Evolutionary conservation across 345 rosid genomes (phyloP).

Genomic region (Alliaria petiolata): DNA sequence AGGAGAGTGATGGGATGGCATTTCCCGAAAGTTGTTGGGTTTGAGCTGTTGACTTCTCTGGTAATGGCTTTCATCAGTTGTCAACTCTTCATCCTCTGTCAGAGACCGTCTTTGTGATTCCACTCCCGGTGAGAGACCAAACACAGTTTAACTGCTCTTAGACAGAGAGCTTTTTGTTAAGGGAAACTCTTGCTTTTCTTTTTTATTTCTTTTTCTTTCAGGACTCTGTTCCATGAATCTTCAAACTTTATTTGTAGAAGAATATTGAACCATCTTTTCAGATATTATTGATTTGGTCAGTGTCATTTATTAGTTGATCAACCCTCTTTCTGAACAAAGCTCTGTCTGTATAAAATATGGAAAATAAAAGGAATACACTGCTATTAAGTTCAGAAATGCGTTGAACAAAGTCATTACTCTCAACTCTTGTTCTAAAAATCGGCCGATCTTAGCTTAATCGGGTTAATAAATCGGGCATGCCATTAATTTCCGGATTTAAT

Average conservation of each 20-base stretch:
- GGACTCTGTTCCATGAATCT: neutral
- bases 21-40: slow-evolving; percentile 83
- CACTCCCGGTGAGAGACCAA: slow-evolving; percentile 13
- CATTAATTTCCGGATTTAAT: too few species aligned
- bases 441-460: too few species aligned
- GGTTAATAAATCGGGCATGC: too few species aligned
- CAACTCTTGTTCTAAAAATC: too few species aligned
- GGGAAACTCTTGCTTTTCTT: neutral
- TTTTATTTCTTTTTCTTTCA: neutral
- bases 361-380: neutral
- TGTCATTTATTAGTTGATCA: too few species aligned
- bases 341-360: neutral
- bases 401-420: neutral
- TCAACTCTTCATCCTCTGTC: slow-evolving; percentile 86
- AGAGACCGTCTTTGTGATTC: slow-evolving; percentile 67
- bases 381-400: neutral
- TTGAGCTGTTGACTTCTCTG: slow-evolving; percentile 77
- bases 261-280: neutral
- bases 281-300: neutral
- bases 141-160: slow-evolving; percentile 10
- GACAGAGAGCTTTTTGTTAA: slow-evolving; percentile 4
- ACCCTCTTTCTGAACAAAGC: too few species aligned
- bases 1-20: slow-evolving; percentile 90
- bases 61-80: slow-evolving; percentile 85
- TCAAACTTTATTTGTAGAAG: slow-evolving; percentile 15